phyloP scores from a whole-genome alignment of 2,329 filamentous ascomycete species.

The Diplodia scrobiculata region DNA sequence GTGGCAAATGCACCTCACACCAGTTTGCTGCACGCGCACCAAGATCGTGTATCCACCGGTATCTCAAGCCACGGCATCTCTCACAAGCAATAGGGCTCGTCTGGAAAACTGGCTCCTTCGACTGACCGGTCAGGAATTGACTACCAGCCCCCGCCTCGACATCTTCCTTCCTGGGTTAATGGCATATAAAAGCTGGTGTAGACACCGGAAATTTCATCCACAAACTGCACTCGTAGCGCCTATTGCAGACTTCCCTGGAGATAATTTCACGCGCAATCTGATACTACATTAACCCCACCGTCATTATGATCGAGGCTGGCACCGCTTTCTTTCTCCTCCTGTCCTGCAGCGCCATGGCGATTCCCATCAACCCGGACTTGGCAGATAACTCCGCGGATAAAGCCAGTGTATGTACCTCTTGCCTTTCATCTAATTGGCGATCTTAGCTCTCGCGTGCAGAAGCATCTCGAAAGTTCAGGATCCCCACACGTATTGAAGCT shows the following conservation, averaged over 20 bases:
- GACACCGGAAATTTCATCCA: not conserved
- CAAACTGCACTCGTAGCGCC: not conserved
- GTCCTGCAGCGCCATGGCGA: not conserved
- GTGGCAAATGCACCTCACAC: constrained; percentile 2
- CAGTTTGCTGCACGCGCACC: not conserved
- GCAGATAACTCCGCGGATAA: not conserved
- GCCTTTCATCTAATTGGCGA: not conserved
- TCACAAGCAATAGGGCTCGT: not conserved
- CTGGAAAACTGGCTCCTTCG: constrained; percentile 1
- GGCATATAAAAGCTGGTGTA: not conserved
- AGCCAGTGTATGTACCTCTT: not conserved
- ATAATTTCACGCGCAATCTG: not conserved
- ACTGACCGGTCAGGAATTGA: constrained; percentile 11
- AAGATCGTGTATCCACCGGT: not conserved
- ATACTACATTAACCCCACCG: not conserved
- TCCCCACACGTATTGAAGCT: not conserved
- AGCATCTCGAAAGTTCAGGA: not conserved
- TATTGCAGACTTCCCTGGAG: not conserved
- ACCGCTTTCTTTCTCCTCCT: not conserved
- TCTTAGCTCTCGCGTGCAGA: not conserved
- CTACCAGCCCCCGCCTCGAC: constrained; percentile 15
- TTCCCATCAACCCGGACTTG: not conserved
- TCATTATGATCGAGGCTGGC: not conserved
- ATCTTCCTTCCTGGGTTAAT: not conserved
- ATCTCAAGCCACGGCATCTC: not conserved